These are phyloP conservation scores for Cryomyces antarcticus DNA, from an alignment of 495 filamentous ascomycete species.

Conservation along the genomic window DNA sequence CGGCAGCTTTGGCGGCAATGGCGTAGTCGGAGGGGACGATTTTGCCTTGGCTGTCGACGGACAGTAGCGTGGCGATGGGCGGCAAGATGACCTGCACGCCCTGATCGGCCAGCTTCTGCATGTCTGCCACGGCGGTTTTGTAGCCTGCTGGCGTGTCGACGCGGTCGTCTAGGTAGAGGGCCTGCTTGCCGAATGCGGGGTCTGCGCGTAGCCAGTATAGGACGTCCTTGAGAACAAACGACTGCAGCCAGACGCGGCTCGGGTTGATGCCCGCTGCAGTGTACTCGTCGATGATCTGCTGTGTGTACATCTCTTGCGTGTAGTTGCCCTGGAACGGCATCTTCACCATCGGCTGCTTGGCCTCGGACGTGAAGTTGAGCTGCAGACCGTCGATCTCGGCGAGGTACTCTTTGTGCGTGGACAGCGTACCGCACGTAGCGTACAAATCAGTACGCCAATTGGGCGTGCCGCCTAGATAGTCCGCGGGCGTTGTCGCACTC, in stretches of 20 bases:
- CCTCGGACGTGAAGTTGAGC: slow-evolving; percentile 37
- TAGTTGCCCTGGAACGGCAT: slow-evolving; percentile 42
- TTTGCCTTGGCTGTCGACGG: slow-evolving; percentile 7
- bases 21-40: slow-evolving; percentile 19
- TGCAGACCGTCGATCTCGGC: slow-evolving; percentile 28
- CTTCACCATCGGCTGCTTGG: slow-evolving; percentile 34
- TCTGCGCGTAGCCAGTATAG: slow-evolving; percentile 39
- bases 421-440: slow-evolving; percentile 30
- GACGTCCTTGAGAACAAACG: slow-evolving; percentile 37
- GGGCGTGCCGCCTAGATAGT: slow-evolving; percentile 32
- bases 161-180: slow-evolving; percentile 35
- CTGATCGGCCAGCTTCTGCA: slow-evolving; percentile 23
- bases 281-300: slow-evolving; percentile 39
- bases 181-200: slow-evolving; percentile 34
- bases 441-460: slow-evolving; percentile 38
- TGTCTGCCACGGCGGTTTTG: slow-evolving; percentile 22
- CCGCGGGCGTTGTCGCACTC: slow-evolving; percentile 28
- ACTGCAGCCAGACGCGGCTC: slow-evolving; percentile 37
- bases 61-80: slow-evolving; percentile 11
- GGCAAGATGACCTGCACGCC: slow-evolving; percentile 19
- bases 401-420: slow-evolving; percentile 33
- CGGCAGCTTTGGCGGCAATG: slow-evolving; percentile 27
- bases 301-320: slow-evolving; percentile 34
- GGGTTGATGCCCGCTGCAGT: slow-evolving; percentile 28
- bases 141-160: slow-evolving; percentile 26